Conservation (phyloP, 768 basidiomycete species). For the Ramaria rubella region DNA sequence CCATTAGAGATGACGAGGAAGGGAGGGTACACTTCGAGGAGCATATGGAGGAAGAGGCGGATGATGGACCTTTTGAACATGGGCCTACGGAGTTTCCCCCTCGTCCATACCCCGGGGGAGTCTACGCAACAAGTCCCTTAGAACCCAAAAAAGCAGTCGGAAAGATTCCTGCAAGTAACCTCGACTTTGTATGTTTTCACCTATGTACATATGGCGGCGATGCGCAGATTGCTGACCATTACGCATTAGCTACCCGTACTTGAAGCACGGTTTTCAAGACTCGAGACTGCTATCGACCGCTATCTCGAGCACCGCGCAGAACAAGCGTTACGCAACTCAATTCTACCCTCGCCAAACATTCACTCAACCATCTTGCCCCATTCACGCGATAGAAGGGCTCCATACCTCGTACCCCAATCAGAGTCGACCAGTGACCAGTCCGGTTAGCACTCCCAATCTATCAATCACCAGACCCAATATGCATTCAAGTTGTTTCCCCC, state of each 20-base stretch:
- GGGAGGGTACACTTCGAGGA: slow-evolving; percentile 2
- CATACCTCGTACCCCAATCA: too few species aligned
- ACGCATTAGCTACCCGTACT: slow-evolving; percentile 4
- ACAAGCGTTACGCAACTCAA: slow-evolving; percentile 6
- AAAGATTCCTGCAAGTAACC: slow-evolving; percentile 12
- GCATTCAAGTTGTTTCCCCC: too few species aligned
- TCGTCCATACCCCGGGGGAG: slow-evolving; percentile 12
- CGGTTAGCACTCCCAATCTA: too few species aligned
- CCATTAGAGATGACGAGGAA: neutral
- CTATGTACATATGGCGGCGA: neutral
- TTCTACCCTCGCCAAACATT: too few species aligned
- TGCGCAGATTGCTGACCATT: neutral
- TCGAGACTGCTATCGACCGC: slow-evolving; percentile 6
- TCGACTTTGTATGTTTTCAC: slow-evolving; percentile 12
- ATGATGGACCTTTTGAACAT: slow-evolving; percentile 13
- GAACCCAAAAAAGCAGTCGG: slow-evolving; percentile 3
- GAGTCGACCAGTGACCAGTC: too few species aligned
- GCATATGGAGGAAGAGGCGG: slow-evolving; percentile 2
- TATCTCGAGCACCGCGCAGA: slow-evolving; percentile 6
- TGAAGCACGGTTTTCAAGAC: slow-evolving; percentile 9
- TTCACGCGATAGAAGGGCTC: too few species aligned
- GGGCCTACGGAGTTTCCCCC: slow-evolving; percentile 15
- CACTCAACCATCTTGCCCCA: too few species aligned
- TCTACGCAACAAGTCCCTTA: slow-evolving; percentile 7
- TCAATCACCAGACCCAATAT: too few species aligned